Conservation (phyloP, 2,329 filamentous ascomycete genomes). For the Talaromyces sp. region DNA sequence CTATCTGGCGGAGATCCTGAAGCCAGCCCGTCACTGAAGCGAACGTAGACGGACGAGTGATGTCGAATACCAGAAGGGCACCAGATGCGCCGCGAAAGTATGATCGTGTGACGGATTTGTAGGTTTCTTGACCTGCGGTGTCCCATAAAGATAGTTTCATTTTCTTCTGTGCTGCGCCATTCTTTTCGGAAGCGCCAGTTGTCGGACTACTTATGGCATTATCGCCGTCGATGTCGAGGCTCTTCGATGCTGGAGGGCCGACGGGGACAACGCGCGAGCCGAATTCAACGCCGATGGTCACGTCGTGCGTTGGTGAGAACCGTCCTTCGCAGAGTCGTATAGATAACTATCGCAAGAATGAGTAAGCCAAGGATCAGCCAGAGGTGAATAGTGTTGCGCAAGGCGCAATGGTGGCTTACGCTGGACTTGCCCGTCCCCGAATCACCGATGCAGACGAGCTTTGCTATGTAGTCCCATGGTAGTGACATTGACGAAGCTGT, state of each 20-base stretch:
- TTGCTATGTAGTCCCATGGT: constrained; percentile 98
- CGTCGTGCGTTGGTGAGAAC: constrained; percentile 91
- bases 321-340: constrained; percentile 95
- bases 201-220: not conserved
- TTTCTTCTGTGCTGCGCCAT: constrained; percentile 56
- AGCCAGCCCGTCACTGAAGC: constrained; percentile 88
- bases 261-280: constrained; percentile 89
- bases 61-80: constrained; percentile 88
- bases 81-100: constrained; percentile 83
- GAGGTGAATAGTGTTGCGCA: too few relatives aligned
- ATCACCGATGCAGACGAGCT: constrained; percentile 96
- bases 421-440: constrained; percentile 91
- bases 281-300: constrained; percentile 96
- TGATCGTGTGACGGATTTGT: constrained; percentile 90
- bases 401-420: constrained; percentile 39
- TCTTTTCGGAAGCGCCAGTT: not conserved
- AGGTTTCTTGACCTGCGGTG: constrained; percentile 93
- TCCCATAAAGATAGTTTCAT: constrained; percentile 97
- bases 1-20: constrained; percentile 87
- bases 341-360: constrained; percentile 59
- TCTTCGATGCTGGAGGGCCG: constrained; percentile 69
- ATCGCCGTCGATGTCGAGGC: constrained; percentile 49
- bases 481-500: constrained; percentile 35
- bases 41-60: constrained; percentile 81
- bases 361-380: not conserved